Base-by-base conservation (phyloP, 192 early-diverging fungal species). In the Rhizoclosmatium globosum region DNA sequence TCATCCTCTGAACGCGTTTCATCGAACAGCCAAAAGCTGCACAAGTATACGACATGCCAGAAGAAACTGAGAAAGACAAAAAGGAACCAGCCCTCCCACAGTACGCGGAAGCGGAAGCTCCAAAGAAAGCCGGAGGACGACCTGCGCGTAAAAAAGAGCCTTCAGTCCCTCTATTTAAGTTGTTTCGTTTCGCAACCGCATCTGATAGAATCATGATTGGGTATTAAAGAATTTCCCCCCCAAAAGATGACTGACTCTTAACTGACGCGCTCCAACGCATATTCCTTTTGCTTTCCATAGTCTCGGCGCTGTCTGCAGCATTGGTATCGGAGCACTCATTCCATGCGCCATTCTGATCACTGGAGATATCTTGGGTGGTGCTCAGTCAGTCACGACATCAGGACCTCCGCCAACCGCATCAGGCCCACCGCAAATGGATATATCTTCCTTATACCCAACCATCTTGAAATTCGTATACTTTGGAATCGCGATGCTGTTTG, bases 401-500 rank as follows among this genome's bases (percentile, higher is more conserved):
- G 69, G 48, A 39, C 58, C 57, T 7, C 42, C 47, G 17, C 58
- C 58, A 7, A 13, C 50, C 7, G 67, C 46, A 17, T 31, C 31
- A 31, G 31, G 31, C 31, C 1, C 44, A 13, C 67, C 69, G 2
- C 17, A 45, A 7, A 11, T 74, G 6, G 72, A 74, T 56, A 56
- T 59, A 13, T 62, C 72, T 7, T 39, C 72, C 4, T 9, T 74
- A 17, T 74, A 74, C 19, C 72, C 72, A 2, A 39, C 19, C 7
- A 74, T 74, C 9, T 39, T 60, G 15, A 42, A 42, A 4, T 74
- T 74, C 66, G 59, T 79, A n/a, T 42, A 78, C 46, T 57, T 86
- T 58, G 85, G 79, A 9, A 47, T 68, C 2, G 81, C 71, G 3
- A 78, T 78, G 71, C 61, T 82, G 57, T 31, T 78, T 43, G 69